Evolutionary conservation across 2,329 filamentous ascomycete genomes (phyloP).

Genomic region (Aspergillus pseudoviridinutans): DNA sequence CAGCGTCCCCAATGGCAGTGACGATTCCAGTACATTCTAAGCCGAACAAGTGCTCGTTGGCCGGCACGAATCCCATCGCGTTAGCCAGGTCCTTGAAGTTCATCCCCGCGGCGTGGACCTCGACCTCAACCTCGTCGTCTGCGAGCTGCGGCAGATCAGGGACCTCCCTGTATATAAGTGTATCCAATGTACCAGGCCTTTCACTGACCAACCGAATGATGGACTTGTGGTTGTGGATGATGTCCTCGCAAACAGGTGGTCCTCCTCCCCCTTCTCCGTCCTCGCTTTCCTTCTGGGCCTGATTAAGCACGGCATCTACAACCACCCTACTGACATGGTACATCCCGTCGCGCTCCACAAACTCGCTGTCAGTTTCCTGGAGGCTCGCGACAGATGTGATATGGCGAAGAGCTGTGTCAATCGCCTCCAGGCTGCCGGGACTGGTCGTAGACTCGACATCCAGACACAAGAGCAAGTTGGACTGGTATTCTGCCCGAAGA

Average conservation of each 20-base stretch:
- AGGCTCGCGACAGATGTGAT: not conserved
- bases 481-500: not conserved
- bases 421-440: not conserved
- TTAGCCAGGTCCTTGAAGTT: slow-evolving; percentile 17
- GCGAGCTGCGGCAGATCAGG: not conserved
- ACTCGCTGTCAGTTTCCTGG: slow-evolving; percentile 10
- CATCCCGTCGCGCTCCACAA: slow-evolving; percentile 8
- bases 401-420: not conserved
- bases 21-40: slow-evolving; percentile 42
- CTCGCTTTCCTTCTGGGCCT: not conserved
- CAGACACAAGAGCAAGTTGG: not conserved
- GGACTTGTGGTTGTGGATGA: not conserved
- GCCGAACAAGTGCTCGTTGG: slow-evolving; percentile 36
- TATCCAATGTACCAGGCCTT: slow-evolving; percentile 7
- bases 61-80: slow-evolving; percentile 17
- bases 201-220: slow-evolving; percentile 3
- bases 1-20: slow-evolving; percentile 25
- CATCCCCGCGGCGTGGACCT: slow-evolving; percentile 16
- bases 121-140: slow-evolving; percentile 20
- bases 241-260: not conserved
- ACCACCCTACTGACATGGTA: slow-evolving; percentile 8
- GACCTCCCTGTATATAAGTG: slow-evolving; percentile 4
- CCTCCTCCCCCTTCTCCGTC: not conserved
- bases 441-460: not conserved
- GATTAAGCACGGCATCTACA: slow-evolving; percentile 1